Conservation (phyloP, 345 rosid species). For the Theobroma cacao region DNA sequence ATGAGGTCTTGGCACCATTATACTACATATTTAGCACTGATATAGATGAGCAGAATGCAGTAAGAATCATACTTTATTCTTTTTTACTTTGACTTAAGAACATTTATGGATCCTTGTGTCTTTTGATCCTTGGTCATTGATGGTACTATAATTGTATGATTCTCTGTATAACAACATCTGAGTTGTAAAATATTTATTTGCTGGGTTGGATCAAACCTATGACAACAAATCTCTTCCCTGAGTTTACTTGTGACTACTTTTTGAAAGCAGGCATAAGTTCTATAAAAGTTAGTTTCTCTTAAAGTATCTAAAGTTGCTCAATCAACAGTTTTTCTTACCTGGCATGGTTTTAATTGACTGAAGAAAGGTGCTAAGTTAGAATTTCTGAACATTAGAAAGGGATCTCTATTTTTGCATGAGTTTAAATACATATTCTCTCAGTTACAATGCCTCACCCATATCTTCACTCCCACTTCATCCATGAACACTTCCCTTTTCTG, state of each 20-base stretch:
- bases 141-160: background rate
- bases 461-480: background rate
- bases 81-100: background rate
- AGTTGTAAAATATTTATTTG: background rate
- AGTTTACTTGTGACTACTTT: background rate
- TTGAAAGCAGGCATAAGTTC: background rate
- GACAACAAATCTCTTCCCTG: background rate
- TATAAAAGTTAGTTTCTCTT: background rate
- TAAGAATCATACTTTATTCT: conserved; percentile 29
- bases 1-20: conserved; percentile 75
- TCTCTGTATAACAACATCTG: background rate
- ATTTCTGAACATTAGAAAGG: background rate
- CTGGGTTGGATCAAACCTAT: background rate
- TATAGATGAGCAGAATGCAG: conserved; percentile 51
- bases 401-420: background rate
- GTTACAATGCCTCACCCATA: background rate
- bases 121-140: background rate
- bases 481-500: background rate
- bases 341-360: background rate
- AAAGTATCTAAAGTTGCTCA: background rate
- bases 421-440: background rate
- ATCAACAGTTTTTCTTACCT: background rate
- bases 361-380: background rate
- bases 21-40: conserved; percentile 59
- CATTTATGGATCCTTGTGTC: background rate